phyloP scores from a whole-genome alignment of 495 filamentous ascomycete species.

The Penicillium subrubescens region DNA sequence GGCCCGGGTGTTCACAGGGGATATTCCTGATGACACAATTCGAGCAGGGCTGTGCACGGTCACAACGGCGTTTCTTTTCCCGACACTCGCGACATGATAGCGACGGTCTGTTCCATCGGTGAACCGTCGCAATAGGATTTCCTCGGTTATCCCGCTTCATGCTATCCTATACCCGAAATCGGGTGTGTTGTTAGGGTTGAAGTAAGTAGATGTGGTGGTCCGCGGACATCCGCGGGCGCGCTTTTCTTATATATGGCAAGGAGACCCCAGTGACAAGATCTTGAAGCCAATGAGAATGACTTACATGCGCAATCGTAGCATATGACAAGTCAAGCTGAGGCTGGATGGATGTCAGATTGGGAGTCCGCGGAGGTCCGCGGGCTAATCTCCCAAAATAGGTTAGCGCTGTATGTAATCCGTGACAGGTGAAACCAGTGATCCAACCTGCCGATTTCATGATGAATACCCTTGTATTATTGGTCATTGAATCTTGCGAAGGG shows the following conservation, averaged over 20 bases:
- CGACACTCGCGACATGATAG: conserved; percentile 30
- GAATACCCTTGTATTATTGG: not conserved
- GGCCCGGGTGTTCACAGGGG: conserved; percentile 21
- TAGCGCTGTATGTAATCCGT: not conserved
- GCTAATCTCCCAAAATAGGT: not conserved
- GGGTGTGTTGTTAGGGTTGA: not conserved
- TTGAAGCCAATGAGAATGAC: not conserved
- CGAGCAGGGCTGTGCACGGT: conserved; percentile 32
- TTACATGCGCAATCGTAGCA: not conserved
- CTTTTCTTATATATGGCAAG: conserved; percentile 1
- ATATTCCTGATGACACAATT: conserved; percentile 29
- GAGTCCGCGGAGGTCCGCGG: not conserved
- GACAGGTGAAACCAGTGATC: not conserved
- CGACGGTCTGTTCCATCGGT: conserved; percentile 22
- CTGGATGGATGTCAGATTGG: not conserved
- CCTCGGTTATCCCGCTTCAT: conserved; percentile 27
- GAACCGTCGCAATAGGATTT: conserved; percentile 12
- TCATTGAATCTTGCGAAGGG: not conserved
- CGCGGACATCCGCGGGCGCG: conserved; percentile 15
- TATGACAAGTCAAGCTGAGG: not conserved
- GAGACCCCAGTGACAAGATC: not conserved
- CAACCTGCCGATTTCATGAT: not conserved
- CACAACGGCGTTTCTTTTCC: conserved; percentile 32
- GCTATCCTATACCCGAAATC: not conserved
- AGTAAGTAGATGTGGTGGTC: conserved; percentile 1